Evolutionary conservation across 2,329 filamentous ascomycete genomes (phyloP).

Genomic region (Escovopsis sp.): DNA sequence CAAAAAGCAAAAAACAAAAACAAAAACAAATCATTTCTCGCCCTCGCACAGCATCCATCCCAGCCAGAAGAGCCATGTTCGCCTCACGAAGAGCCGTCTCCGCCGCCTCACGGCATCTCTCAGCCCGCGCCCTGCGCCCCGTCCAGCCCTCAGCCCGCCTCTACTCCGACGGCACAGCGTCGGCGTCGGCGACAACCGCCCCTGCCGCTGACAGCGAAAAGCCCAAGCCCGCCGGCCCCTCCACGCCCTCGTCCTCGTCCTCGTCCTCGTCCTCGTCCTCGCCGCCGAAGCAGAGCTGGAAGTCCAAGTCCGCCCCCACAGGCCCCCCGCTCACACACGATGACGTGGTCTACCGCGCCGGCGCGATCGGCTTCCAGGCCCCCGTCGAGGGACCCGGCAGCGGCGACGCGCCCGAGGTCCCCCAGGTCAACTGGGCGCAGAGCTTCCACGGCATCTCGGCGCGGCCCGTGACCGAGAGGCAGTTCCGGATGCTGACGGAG

Average conservation of each 20-base stretch:
- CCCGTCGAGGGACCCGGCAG: not conserved
- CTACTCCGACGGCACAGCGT: slow-evolving; percentile 10
- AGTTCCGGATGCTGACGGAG: slow-evolving; percentile 51
- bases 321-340: slow-evolving; percentile 1
- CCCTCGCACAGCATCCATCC: not conserved
- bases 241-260: too few relatives aligned
- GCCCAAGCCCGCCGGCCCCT: slow-evolving; percentile 1
- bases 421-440: slow-evolving; percentile 57
- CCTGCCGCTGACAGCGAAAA: not conserved
- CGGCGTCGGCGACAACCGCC: not conserved
- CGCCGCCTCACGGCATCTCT: slow-evolving; percentile 9
- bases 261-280: too few relatives aligned
- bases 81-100: slow-evolving; percentile 11
- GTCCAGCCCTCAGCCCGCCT: slow-evolving; percentile 9
- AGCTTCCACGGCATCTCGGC: slow-evolving; percentile 70
- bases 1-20: too few relatives aligned
- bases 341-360: slow-evolving; percentile 7
- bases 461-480: slow-evolving; percentile 55
- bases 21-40: not conserved
- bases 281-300: too few relatives aligned
- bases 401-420: slow-evolving; percentile 2
- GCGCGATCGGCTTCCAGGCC: slow-evolving; percentile 7
- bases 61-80: slow-evolving; percentile 12
- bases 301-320: not conserved
- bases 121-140: slow-evolving; percentile 6